Base-by-base conservation (phyloP, 2,329 filamentous ascomycete genomes). In the Penicillium sp. region DNA sequence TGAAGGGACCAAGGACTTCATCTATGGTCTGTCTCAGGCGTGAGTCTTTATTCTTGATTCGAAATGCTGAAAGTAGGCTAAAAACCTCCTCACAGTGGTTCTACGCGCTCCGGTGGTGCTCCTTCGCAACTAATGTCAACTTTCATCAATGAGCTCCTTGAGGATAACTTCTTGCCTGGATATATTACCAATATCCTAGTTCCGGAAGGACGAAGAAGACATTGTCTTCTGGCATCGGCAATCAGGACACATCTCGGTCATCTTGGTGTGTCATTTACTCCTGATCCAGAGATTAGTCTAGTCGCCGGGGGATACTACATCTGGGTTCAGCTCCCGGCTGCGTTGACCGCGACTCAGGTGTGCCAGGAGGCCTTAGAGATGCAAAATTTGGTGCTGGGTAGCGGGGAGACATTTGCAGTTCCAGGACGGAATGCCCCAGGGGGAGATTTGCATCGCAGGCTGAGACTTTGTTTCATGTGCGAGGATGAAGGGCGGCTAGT, bases 1-100 rank as follows among this genome's bases (percentile, higher is more conserved):
- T 1, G 87, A 95, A 65, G 85, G 77, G 1, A 82, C 81, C 2
- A 71, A 75, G 38, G 79, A 76, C 54, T 70, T 85, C 47, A 73
- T 75, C 5, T 73, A 73, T 58, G 78, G 75, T 2, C 66, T 82
- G 21, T 75, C 73, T 28, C 75, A 81, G 64, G 74, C 69, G 76
- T 79, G 69, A 68, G 75, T 61, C 39, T 54, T 54, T 5, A 56
- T 13, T 34, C 21, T 44, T 54, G 57, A 6, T 24, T 28, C 21
- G 53, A 54, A 33, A 57, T 34, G 3, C 17, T n/a, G 12, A 15
- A 28, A 17, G 13, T 22, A 29, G 19, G n/a, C 9, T 32, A 3
- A 40, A 15, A 37, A 13, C 7, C 22, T 37, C 45, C 28, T 39
- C 4, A 45, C 3, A 61, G 59, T 24, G 59, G 59, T 3, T 53